Evolutionary conservation across 2,329 filamentous ascomycete genomes (phyloP), one percentile per base, ranked within the genome.

Genomic region (Trichoderma sp.): DNA sequence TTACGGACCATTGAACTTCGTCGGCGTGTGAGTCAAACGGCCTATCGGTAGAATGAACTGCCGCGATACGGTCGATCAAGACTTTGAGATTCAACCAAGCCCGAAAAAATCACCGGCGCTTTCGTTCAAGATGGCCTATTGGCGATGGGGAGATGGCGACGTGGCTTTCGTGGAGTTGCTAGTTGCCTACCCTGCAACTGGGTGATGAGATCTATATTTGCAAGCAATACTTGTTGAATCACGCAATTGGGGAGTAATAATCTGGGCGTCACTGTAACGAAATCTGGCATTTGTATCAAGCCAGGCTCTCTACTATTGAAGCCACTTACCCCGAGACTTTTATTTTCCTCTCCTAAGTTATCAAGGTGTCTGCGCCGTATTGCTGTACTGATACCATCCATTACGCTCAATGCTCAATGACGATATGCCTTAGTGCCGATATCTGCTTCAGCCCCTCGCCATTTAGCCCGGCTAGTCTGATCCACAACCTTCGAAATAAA

Each of bases 1-100:
- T 18, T 28, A 58, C 15, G 56, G 26, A 28, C 8, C 11, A 12
- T 34, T 30, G 26, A 18, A 58, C 9, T 30, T 30, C 24, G 34
- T 67, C 64, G 51, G 64, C 32, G 63, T 30, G 65, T 61, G 65
- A 69, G 18, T 69, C 65, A 60, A 61, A 32, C 32, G 18, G 15
- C 18, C 14, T 28, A 15, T 58, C 66, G 57, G 39, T 14, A 43
- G 24, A 67, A 60, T 39, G 26, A 43, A 39, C 26, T 69, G 24
- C 66, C 39, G 56, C 66, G 26, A 61, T 51, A n/a, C 24, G 53
- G n/a, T 68, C 53, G 34, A 57, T 68, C 53, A 43, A 43, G 51
- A 43, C 21, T 7, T 47, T 26, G 36, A 24, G 65, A 60, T 68
- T 43, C 21, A 43, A 47, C 14, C 32, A 66, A 21, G 11, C 28